Evolutionary conservation across 306 rosid genomes (phyloP).

Genomic region (Adenanthera pavonina): DNA sequence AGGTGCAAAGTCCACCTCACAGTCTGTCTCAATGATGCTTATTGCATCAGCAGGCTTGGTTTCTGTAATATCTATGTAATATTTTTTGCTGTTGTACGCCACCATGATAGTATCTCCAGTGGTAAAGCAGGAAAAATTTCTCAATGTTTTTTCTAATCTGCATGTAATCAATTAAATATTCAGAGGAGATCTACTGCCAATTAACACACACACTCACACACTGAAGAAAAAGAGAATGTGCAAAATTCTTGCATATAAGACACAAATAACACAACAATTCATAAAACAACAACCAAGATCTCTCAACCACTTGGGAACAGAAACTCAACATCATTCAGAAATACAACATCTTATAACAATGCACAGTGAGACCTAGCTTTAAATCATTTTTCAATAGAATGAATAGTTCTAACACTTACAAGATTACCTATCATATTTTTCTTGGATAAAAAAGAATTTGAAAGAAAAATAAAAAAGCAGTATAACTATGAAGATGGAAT

Average conservation of each 20-base stretch:
- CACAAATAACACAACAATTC: neutral
- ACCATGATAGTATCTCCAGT: conserved; percentile 78
- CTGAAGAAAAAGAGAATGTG: neutral
- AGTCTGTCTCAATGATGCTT: conserved; percentile 84
- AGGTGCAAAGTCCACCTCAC: conserved; percentile 87
- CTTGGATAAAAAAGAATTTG: neutral
- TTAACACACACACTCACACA: no score
- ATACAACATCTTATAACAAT: neutral
- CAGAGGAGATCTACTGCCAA: neutral
- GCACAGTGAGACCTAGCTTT: neutral
- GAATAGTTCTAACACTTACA: neutral
- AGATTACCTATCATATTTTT: neutral
- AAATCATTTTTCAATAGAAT: neutral
- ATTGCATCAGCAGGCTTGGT: conserved; percentile 68
- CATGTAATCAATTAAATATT: conserved; percentile 23
- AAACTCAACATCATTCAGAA: neutral
- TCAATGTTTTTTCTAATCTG: conserved; percentile 69
- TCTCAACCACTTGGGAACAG: neutral
- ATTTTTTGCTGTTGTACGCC: conserved; percentile 71
- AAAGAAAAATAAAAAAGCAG: neutral
- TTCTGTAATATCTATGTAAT: conserved; percentile 71
- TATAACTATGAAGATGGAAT: neutral
- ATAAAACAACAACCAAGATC: neutral
- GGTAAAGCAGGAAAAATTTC: conserved; percentile 72
- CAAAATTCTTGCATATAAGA: neutral